Evolutionary conservation across 225 moss, liverwort and hornwort species (phyloP).

Genomic region (Ulota crispa): DNA sequence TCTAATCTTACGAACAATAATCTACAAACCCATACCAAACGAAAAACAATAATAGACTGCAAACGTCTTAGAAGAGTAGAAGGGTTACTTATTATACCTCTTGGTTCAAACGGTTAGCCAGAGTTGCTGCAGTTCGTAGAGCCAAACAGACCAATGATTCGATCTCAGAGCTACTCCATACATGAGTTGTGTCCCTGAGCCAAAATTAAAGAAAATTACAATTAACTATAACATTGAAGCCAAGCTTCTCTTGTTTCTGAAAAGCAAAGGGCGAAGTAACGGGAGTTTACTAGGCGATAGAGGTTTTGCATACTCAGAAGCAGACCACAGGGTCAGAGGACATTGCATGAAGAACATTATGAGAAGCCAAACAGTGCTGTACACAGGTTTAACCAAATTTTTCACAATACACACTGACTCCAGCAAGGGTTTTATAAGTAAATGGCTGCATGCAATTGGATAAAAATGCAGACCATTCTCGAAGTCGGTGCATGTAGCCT

Average conservation of each 20-base stretch:
- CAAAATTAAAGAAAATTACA: slow-evolving; percentile 6
- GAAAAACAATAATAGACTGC: neutral
- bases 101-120: slow-evolving; percentile 60
- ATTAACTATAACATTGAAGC: neutral
- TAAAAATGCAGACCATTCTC: slow-evolving; percentile 42
- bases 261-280: slow-evolving; percentile 1
- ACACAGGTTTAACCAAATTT: neutral
- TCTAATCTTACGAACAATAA: neutral
- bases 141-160: slow-evolving; percentile 67
- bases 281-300: neutral
- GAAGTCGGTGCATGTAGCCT: slow-evolving; percentile 69
- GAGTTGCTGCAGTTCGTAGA: slow-evolving; percentile 65
- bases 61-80: neutral
- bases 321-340: slow-evolving; percentile 2
- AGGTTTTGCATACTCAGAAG: neutral
- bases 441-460: neutral
- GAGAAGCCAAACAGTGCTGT: neutral
- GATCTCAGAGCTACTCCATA: slow-evolving; percentile 49
- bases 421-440: neutral
- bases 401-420: neutral
- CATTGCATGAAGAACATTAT: neutral
- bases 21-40: neutral
- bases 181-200: slow-evolving; percentile 38
- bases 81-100: slow-evolving; percentile 43
- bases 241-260: neutral